phyloP scores from a whole-genome alignment of 1,284 basidiomycete species.

The Irpex sp. region DNA sequence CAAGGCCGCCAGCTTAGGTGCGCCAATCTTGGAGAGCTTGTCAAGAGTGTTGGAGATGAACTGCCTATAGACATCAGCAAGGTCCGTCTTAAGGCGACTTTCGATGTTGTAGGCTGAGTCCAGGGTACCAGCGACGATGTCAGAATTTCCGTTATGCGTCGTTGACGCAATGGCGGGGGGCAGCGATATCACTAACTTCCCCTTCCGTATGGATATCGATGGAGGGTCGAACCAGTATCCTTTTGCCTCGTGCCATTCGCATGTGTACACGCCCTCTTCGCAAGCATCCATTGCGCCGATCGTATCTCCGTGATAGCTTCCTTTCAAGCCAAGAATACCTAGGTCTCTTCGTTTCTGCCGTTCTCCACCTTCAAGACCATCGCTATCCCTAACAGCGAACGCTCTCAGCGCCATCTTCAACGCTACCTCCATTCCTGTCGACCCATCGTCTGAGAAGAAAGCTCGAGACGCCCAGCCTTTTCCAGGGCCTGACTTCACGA shows the following conservation, averaged over 20 bases:
- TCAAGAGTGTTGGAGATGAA: slow-evolving; percentile 59
- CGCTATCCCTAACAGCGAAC: slow-evolving; percentile 47
- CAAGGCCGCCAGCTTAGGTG: slow-evolving; percentile 61
- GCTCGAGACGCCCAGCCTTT: slow-evolving; percentile 88
- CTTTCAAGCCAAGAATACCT: slow-evolving; percentile 85
- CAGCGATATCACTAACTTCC: slow-evolving; percentile 57
- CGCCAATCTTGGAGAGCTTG: slow-evolving; percentile 39
- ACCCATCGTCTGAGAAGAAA: slow-evolving; percentile 94
- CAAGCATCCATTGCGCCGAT: slow-evolving; percentile 98
- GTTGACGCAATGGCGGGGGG: slow-evolving; percentile 45
- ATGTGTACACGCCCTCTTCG: slow-evolving; percentile 89
- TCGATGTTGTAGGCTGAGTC: slow-evolving; percentile 73
- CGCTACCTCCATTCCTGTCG: slow-evolving; percentile 94
- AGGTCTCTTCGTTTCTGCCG: slow-evolving; percentile 50
- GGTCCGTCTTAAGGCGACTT: slow-evolving; percentile 52
- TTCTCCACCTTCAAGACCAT: slow-evolving; percentile 20
- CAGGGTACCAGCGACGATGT: slow-evolving; percentile 44
- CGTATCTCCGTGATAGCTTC: slow-evolving; percentile 97
- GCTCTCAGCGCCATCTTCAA: slow-evolving; percentile 95
- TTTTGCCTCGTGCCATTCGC: slow-evolving; percentile 94
- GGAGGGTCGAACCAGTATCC: slow-evolving; percentile 96
- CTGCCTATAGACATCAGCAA: slow-evolving; percentile 64
- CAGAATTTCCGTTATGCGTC: slow-evolving; percentile 26
- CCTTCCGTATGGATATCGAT: slow-evolving; percentile 65
- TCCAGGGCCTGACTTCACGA: slow-evolving; percentile 71